Conservation (phyloP, 2,329 filamentous ascomycete genomes). For the Neofusicoccum umdonicola region DNA sequence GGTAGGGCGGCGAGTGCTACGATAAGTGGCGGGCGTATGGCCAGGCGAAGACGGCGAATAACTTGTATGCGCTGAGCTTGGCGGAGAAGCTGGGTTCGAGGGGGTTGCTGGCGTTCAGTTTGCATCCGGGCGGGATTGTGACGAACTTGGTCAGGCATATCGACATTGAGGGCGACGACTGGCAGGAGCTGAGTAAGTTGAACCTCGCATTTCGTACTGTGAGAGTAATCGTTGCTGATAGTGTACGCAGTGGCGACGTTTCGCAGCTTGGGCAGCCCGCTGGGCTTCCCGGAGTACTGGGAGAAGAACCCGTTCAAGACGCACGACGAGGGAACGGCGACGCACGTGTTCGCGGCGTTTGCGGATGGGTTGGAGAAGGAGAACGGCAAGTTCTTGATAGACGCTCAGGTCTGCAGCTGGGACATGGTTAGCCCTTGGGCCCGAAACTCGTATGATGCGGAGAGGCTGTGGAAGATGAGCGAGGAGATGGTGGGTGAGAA, state of each 20-base stretch:
- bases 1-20: conserved; percentile 10
- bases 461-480: conserved; percentile 34
- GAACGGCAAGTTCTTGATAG: conserved; percentile 30
- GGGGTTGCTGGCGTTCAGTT: conserved; percentile 28
- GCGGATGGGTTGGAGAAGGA: conserved; percentile 25
- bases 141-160: conserved; percentile 23
- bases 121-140: conserved; percentile 31
- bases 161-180: conserved; percentile 19
- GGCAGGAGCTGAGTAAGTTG: conserved; percentile 22
- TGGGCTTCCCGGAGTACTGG: background rate
- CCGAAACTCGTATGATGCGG: conserved; percentile 24
- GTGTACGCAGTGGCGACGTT: background rate
- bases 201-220: background rate
- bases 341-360: conserved; percentile 33
- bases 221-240: background rate
- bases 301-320: conserved; percentile 21
- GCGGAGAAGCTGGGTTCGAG: conserved; percentile 25
- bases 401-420: conserved; percentile 24
- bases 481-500: conserved; percentile 32
- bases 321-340: conserved; percentile 30
- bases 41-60: conserved; percentile 26
- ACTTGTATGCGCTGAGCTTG: conserved; percentile 27
- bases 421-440: conserved; percentile 24
- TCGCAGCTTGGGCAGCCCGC: background rate
- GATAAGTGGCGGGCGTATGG: conserved; percentile 22